phyloP scores from a whole-genome alignment of 2,329 filamentous ascomycete genomes.

The Colletotrichum brevisporum region DNA sequence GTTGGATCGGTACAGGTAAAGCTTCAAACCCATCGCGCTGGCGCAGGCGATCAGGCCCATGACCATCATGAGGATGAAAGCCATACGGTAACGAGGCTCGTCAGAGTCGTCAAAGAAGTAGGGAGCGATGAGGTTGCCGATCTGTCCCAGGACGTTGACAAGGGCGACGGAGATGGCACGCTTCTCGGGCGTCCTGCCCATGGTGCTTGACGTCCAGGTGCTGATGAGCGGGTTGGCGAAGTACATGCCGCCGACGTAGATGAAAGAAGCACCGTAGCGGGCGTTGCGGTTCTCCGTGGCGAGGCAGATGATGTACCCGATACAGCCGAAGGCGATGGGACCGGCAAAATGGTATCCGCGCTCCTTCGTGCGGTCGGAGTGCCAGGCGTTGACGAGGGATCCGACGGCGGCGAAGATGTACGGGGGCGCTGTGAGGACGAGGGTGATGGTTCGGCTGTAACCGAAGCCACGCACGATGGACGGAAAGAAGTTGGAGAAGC shows the following conservation, averaged over 20 bases:
- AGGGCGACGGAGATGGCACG: slow-evolving; percentile 44
- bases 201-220: slow-evolving; percentile 42
- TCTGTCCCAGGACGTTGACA: slow-evolving; percentile 37
- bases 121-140: slow-evolving; percentile 46
- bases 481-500: slow-evolving; percentile 45
- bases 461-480: slow-evolving; percentile 44
- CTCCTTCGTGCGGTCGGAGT: slow-evolving; percentile 42
- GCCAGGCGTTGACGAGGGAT: slow-evolving; percentile 41
- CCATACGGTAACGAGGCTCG: slow-evolving; percentile 44
- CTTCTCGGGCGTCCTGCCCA: slow-evolving; percentile 46
- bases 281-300: slow-evolving; percentile 42
- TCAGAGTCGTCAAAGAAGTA: slow-evolving; percentile 46
- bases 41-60: slow-evolving; percentile 29
- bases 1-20: slow-evolving; percentile 40
- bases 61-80: slow-evolving; percentile 45
- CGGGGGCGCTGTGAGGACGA: slow-evolving; percentile 44
- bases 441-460: slow-evolving; percentile 42
- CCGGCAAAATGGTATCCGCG: slow-evolving; percentile 43
- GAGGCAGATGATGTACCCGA: slow-evolving; percentile 45
- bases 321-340: slow-evolving; percentile 41
- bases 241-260: slow-evolving; percentile 43
- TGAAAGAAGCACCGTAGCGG: slow-evolving; percentile 43
- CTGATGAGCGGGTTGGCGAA: slow-evolving; percentile 41
- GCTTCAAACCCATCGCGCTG: slow-evolving; percentile 39
- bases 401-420: slow-evolving; percentile 44